Conservation (phyloP, 1,284 basidiomycete genomes). For the Melampsora larici-populina region DNA sequence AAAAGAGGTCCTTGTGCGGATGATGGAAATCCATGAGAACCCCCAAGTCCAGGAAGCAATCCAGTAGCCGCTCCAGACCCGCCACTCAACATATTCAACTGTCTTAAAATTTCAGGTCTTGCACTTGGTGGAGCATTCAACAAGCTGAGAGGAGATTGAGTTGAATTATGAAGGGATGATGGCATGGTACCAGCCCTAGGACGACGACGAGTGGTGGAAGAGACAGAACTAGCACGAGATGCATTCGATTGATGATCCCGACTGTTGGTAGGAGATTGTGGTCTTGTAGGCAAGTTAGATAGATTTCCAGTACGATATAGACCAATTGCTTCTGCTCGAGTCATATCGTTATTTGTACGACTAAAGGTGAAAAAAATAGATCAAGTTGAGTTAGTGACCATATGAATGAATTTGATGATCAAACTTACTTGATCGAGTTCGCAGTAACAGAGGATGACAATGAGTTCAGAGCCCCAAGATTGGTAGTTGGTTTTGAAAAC, state of each 20-base stretch:
- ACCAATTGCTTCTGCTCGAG: constrained; percentile 33
- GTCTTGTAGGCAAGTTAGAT: neutral
- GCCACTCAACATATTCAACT: constrained; percentile 8
- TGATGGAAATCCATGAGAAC: neutral
- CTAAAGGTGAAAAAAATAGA: neutral
- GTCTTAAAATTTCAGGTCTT: constrained; percentile 17
- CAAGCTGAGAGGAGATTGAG: neutral
- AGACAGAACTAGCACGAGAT: neutral
- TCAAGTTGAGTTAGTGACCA: neutral
- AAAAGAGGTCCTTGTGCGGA: neutral
- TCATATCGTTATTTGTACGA: constrained; percentile 11
- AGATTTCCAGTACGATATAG: constrained; percentile 14
- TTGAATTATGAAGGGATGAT: constrained; percentile 23
- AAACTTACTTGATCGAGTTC: neutral
- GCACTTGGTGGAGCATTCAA: neutral
- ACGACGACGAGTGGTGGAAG: constrained; percentile 6
- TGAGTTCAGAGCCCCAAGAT: too few relatives aligned
- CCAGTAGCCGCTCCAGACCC: neutral
- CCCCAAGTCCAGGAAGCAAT: neutral
- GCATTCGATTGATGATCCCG: neutral
- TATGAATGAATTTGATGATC: neutral
- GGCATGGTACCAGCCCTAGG: constrained; percentile 44
- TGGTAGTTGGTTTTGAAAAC: neutral
- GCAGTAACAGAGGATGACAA: too few relatives aligned
- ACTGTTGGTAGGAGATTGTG: neutral